Evolutionary conservation across 208 protist species (phyloP).

Genomic region (Acanthamoeba royreba): DNA sequence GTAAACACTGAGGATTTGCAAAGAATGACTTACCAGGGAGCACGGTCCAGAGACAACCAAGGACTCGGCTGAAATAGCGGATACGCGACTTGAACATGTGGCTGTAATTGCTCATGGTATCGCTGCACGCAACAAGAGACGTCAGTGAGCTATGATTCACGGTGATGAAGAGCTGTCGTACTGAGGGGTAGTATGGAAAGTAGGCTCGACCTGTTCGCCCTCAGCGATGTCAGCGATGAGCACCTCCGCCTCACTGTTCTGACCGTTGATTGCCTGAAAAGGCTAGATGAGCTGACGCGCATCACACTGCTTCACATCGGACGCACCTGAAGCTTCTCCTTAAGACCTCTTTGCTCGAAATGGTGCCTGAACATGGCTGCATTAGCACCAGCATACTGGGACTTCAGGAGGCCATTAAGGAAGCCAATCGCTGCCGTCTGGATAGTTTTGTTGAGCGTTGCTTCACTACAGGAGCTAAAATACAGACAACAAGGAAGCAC

Average conservation of each 20-base stretch:
- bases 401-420: background rate
- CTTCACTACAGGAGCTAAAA: too few relatives aligned
- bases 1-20: background rate
- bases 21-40: background rate
- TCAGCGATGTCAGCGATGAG: background rate
- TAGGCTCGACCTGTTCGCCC: background rate
- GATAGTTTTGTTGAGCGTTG: background rate
- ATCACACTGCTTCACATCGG: background rate
- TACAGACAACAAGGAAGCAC: background rate
- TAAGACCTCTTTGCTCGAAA: background rate
- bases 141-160: background rate
- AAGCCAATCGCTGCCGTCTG: background rate
- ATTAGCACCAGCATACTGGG: background rate
- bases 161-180: background rate
- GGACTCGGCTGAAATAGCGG: background rate
- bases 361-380: conserved; percentile 22
- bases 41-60: background rate
- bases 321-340: background rate
- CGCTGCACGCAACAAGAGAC: background rate
- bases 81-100: conserved; percentile 22
- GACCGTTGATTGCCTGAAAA: background rate
- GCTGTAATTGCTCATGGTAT: conserved; percentile 35
- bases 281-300: background rate
- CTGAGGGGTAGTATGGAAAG: conserved; percentile 33
- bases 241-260: background rate